Evolutionary conservation across 2,329 filamentous ascomycete genomes (phyloP).

Genomic region (Capronia epimyces): DNA sequence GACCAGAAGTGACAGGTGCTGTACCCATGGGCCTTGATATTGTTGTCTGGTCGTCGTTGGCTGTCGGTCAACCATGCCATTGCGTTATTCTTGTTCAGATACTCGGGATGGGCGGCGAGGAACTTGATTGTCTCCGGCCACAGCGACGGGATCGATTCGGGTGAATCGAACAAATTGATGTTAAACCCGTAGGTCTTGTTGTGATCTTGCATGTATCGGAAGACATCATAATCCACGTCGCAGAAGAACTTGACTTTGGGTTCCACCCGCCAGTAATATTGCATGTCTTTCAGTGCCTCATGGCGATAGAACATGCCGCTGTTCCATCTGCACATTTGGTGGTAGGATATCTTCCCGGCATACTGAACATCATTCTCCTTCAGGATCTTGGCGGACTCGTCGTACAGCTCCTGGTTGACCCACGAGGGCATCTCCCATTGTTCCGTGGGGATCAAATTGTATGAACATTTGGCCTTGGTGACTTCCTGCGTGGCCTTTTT

Average conservation of each 20-base stretch:
- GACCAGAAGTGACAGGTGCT: constrained; percentile 99
- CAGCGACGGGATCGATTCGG: constrained; percentile 74
- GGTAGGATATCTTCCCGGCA: constrained; percentile 80
- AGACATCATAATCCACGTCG: constrained; percentile 96
- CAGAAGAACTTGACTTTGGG: constrained; percentile 99
- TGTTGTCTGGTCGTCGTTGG: constrained; percentile 69
- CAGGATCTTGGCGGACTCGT: constrained; percentile 76
- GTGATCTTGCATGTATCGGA: constrained; percentile 94
- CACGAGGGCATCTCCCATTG: constrained; percentile 90
- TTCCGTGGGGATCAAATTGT: constrained; percentile 67
- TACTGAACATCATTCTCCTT: constrained; percentile 86
- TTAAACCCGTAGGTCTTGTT: constrained; percentile 99
- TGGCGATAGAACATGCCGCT: constrained; percentile 97
- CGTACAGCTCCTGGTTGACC: constrained; percentile 83
- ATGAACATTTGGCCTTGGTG: constrained; percentile 78
- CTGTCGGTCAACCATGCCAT: constrained; percentile 82
- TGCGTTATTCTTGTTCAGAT: constrained; percentile 77
- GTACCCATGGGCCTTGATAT: constrained; percentile 78
- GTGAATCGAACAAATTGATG: constrained; percentile 91
- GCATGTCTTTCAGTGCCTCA: constrained; percentile 71
- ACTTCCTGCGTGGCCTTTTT: constrained; percentile 71
- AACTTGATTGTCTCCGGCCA: constrained; percentile 98
- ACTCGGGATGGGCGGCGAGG: constrained; percentile 73
- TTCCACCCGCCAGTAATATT: constrained; percentile 98
- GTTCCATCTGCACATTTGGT: constrained; percentile 99